phyloP scores from a whole-genome alignment of 2,329 filamentous ascomycete genomes.

The Nemania sp. region DNA sequence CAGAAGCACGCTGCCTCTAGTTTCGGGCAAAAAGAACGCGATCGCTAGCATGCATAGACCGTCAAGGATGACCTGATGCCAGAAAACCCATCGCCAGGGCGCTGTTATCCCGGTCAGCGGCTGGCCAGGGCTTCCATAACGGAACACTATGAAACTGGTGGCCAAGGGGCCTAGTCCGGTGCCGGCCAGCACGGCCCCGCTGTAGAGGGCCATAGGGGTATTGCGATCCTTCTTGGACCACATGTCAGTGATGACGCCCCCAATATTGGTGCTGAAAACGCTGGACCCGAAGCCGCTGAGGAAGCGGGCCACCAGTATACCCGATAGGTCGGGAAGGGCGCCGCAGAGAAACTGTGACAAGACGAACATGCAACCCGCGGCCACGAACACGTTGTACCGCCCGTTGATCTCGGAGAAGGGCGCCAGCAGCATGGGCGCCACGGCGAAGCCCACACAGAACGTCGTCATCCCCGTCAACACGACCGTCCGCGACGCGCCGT shows the following conservation, averaged over 20 bases:
- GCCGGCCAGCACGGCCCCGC: not conserved
- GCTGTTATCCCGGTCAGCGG: no score
- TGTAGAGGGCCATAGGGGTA: slow-evolving; percentile 10
- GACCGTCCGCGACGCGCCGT: no score
- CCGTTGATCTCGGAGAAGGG: slow-evolving; percentile 8
- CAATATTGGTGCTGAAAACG: slow-evolving; percentile 11
- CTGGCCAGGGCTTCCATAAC: not conserved
- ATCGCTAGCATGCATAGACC: slow-evolving; percentile 2
- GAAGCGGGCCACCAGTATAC: slow-evolving; percentile 4
- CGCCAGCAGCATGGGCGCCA: slow-evolving; percentile 12
- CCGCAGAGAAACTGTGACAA: slow-evolving; percentile 1
- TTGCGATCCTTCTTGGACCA: slow-evolving; percentile 5
- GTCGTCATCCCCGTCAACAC: slow-evolving; percentile 2
- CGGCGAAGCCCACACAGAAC: slow-evolving; percentile 6
- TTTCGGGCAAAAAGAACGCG: slow-evolving; percentile 7
- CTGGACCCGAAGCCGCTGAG: slow-evolving; percentile 1
- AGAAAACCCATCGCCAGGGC: slow-evolving; percentile 12
- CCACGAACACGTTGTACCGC: slow-evolving; percentile 1
- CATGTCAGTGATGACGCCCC: slow-evolving; percentile 11
- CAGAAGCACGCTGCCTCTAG: slow-evolving; percentile 4
- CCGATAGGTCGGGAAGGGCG: not conserved
- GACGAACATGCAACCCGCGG: slow-evolving; percentile 2
- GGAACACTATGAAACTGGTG: not conserved
- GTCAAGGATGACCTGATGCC: not conserved
- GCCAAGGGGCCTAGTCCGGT: slow-evolving; percentile 6